A percentile compares a stretch with the other conserved stretches of the same genome.
Evolutionary conservation across 2,329 filamentous ascomycete genomes (phyloP).

Genomic region (Acephala macrosclerotiorum): DNA sequence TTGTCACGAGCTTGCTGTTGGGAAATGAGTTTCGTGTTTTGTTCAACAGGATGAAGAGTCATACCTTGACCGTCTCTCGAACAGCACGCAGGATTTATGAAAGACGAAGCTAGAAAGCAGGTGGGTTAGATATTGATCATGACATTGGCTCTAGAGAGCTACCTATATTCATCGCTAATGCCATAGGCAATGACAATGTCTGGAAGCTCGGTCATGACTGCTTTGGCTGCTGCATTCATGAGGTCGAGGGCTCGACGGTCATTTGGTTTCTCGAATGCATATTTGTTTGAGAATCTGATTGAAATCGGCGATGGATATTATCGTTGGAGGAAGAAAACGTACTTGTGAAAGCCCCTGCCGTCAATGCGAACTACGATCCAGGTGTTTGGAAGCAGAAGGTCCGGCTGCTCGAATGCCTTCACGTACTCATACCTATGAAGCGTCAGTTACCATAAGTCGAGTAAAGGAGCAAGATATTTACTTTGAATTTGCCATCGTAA

Average conservation of each 20-base stretch:
- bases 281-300: conserved; percentile 78
- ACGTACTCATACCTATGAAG: conserved; percentile 87
- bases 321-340: conserved; percentile 38
- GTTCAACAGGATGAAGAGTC: conserved; percentile 30
- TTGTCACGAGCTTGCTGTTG: conserved; percentile 85
- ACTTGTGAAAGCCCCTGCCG: conserved; percentile 95
- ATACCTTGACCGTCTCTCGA: conserved; percentile 84
- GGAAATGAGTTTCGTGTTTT: conserved; percentile 22
- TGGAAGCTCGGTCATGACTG: conserved; percentile 82
- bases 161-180: conserved; percentile 93
- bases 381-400: conserved; percentile 84
- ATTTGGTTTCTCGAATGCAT: conserved; percentile 91
- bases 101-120: conserved; percentile 77
- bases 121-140: not conserved
- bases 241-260: conserved; percentile 86
- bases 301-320: conserved; percentile 14
- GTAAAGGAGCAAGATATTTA: conserved; percentile 10
- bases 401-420: conserved; percentile 83
- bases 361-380: conserved; percentile 97
- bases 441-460: not conserved
- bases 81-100: conserved; percentile 81
- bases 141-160: conserved; percentile 25
- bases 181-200: conserved; percentile 91
- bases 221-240: conserved; percentile 92
- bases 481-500: conserved; percentile 43